Evolutionary conservation across 2,329 filamentous ascomycete species (phyloP).

Genomic region (Ambrosiella beaveri): DNA sequence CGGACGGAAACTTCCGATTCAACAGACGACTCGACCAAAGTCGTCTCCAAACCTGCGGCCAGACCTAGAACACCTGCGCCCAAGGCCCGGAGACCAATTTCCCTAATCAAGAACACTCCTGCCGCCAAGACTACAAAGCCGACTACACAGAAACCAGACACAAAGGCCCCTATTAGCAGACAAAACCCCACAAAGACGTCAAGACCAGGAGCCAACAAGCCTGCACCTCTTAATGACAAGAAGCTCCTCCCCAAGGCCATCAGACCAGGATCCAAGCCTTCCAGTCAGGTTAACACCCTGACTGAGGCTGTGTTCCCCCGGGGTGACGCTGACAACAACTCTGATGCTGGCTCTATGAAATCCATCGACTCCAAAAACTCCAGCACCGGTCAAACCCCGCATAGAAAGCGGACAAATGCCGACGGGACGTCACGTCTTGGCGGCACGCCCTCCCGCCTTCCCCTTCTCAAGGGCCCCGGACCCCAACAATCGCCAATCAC

Average conservation of each 20-base stretch:
- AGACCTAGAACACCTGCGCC: slow-evolving; percentile 11
- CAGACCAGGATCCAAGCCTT: not conserved
- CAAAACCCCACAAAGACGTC: slow-evolving; percentile 6
- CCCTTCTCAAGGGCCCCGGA: slow-evolving; percentile 21
- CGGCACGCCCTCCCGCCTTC: slow-evolving; percentile 19
- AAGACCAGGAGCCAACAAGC: not conserved
- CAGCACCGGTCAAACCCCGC: not conserved
- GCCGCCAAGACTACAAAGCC: not conserved
- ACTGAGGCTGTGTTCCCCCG: not conserved
- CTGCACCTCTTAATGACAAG: not conserved
- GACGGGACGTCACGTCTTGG: slow-evolving; percentile 12
- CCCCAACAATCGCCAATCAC: slow-evolving; percentile 39
- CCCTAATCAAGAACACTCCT: slow-evolving; percentile 11
- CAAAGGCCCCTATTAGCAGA: not conserved
- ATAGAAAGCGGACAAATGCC: slow-evolving; percentile 1
- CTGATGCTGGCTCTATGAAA: slow-evolving; percentile 3
- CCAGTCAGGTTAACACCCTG: not conserved
- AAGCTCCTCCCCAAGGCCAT: not conserved
- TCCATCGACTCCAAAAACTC: slow-evolving; percentile 6
- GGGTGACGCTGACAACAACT: not conserved
- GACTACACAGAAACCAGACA: not conserved
- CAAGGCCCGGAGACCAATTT: slow-evolving; percentile 7
- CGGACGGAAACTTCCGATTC: not conserved
- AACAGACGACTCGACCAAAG: slow-evolving; percentile 4
- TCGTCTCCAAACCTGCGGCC: not conserved